Conservation (phyloP, 1,139 yeast species). For the Debaryomyces singareniensis region DNA sequence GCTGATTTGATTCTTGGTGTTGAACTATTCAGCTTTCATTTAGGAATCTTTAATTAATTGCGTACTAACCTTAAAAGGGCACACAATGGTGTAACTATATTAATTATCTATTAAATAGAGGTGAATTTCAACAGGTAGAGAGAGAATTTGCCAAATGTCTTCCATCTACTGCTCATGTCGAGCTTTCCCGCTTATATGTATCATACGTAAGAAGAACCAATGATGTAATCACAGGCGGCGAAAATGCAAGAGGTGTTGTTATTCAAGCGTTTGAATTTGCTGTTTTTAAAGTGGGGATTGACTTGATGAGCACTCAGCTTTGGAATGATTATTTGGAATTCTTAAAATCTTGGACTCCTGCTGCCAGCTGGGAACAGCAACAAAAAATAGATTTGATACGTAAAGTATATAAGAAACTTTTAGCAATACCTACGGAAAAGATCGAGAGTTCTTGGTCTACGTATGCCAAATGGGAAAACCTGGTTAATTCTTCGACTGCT, state of each 20-base stretch:
- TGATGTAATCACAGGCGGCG: conserved; percentile 78
- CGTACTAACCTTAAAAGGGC: conserved; percentile 25
- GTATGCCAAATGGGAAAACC: conserved; percentile 81
- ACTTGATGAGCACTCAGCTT: conserved; percentile 61
- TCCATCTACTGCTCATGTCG: conserved; percentile 52
- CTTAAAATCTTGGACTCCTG: conserved; percentile 70
- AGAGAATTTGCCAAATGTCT: conserved; percentile 57
- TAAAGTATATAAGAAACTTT: conserved; percentile 63
- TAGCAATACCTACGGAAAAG: conserved; percentile 65
- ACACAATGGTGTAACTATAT: conserved; percentile 71
- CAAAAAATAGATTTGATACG: conserved; percentile 75
- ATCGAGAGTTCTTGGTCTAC: conserved; percentile 77
- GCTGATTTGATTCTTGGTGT: neutral
- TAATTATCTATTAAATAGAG: conserved; percentile 59
- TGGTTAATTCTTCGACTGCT: conserved; percentile 67
- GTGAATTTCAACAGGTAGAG: conserved; percentile 66
- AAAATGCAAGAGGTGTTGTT: conserved; percentile 69
- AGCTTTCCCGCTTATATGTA: conserved; percentile 69
- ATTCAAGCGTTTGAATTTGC: conserved; percentile 85
- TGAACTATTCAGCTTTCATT: neutral
- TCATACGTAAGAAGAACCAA: conserved; percentile 75
- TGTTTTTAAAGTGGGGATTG: conserved; percentile 69
- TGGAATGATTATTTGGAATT: conserved; percentile 87
- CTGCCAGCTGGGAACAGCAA: conserved; percentile 81
- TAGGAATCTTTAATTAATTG: neutral